Evolutionary conservation across 805 yeast species (phyloP).

Genomic region (Schizosaccharomyces osmophilus): DNA sequence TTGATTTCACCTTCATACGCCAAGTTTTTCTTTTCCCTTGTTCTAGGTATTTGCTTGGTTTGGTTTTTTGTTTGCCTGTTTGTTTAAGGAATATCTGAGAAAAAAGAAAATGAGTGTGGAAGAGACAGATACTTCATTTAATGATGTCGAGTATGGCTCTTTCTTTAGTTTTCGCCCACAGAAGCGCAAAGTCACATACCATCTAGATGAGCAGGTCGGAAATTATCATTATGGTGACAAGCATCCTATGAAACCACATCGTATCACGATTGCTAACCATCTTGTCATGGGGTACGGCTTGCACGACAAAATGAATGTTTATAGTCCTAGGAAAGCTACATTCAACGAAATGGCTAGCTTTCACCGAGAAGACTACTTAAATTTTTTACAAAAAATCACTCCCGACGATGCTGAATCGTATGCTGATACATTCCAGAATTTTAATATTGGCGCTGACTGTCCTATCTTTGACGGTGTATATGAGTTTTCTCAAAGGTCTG

Average conservation of each 20-base stretch:
- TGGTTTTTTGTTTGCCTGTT: not conserved
- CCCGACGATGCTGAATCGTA: conserved; percentile 34
- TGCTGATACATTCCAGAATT: not conserved
- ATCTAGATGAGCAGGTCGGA: conserved; percentile 57
- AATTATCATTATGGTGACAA: conserved; percentile 73
- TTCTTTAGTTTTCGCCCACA: not conserved
- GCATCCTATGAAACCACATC: conserved; percentile 97
- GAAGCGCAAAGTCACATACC: conserved; percentile 47
- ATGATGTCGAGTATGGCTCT: not conserved
- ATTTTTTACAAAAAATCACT: conserved; percentile 49
- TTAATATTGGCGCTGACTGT: conserved; percentile 13
- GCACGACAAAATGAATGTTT: conserved; percentile 75
- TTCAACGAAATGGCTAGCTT: conserved; percentile 54
- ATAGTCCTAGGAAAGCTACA: conserved; percentile 62
- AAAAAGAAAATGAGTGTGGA: not conserved
- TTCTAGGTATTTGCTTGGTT: not conserved
- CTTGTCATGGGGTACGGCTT: conserved; percentile 62
- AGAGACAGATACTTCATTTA: not conserved
- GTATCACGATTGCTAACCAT: conserved; percentile 84
- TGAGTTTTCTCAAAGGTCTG: conserved; percentile 53
- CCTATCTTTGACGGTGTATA: conserved; percentile 48
- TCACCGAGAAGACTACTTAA: conserved; percentile 69
- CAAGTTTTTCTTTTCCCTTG: not conserved
- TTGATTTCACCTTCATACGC: not conserved
- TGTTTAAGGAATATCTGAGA: too few species aligned